phyloP scores from a whole-genome alignment of 2,329 filamentous ascomycete species.

The Myriosclerotinia scirpicola region DNA sequence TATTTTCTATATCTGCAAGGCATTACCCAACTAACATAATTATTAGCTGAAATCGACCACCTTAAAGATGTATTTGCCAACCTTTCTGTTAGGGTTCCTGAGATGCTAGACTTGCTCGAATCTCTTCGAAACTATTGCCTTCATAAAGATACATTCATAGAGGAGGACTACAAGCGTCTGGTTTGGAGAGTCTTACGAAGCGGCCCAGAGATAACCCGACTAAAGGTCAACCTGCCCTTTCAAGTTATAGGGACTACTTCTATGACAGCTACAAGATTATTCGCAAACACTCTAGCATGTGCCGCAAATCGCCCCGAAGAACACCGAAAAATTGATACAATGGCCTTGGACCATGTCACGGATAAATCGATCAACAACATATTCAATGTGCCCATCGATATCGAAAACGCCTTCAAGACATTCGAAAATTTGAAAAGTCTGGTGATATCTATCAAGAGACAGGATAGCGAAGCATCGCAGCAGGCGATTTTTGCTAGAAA shows the following conservation, averaged over 20 bases:
- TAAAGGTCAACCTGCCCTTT: slow-evolving; percentile 54
- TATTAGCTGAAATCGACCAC: slow-evolving; percentile 50
- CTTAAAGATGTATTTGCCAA: slow-evolving; percentile 49
- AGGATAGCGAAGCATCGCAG: slow-evolving; percentile 43
- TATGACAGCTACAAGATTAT: slow-evolving; percentile 51
- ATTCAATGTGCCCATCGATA: slow-evolving; percentile 53
- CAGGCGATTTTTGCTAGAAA: slow-evolving; percentile 47
- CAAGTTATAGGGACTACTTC: slow-evolving; percentile 50
- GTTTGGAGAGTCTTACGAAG: slow-evolving; percentile 48
- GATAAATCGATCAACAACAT: slow-evolving; percentile 50
- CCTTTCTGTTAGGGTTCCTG: slow-evolving; percentile 43
- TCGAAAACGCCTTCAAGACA: slow-evolving; percentile 49
- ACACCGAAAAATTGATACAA: slow-evolving; percentile 45
- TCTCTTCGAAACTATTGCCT: slow-evolving; percentile 51
- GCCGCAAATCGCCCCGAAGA: slow-evolving; percentile 49
- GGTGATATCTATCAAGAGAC: slow-evolving; percentile 49
- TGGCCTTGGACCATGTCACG: slow-evolving; percentile 53
- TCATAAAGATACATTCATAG: slow-evolving; percentile 51
- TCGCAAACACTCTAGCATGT: slow-evolving; percentile 53
- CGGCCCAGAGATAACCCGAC: slow-evolving; percentile 47
- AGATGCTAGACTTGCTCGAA: slow-evolving; percentile 49
- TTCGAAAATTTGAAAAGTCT: slow-evolving; percentile 48
- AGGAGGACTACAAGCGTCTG: slow-evolving; percentile 47
- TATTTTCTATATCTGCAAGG: slow-evolving; percentile 1
- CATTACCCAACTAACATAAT: slow-evolving; percentile 23